Evolutionary conservation across 148 eudicot genomes (phyloP).

Genomic region (Camellia lanceoleosa): DNA sequence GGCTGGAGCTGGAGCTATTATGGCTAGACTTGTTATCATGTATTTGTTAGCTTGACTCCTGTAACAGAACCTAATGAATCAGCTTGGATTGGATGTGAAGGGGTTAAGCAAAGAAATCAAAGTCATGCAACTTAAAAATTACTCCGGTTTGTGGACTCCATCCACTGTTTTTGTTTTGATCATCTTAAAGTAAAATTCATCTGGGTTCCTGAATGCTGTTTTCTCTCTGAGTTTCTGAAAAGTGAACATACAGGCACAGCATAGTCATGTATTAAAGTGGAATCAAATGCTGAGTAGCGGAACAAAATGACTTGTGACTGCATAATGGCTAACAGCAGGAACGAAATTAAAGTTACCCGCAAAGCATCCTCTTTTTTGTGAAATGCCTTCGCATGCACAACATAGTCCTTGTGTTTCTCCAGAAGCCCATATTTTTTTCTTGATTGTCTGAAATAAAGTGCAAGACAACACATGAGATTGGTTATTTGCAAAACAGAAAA

Average conservation of each 20-base stretch:
- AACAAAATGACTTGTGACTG: background rate
- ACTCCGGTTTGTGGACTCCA: constrained; percentile 79
- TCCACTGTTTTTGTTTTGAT: constrained; percentile 49
- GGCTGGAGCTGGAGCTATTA: too few species aligned
- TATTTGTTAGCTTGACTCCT: constrained; percentile 73
- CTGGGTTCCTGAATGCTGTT: constrained; percentile 77
- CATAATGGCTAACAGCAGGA: background rate
- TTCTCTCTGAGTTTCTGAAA: constrained; percentile 71
- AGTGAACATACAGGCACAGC: background rate
- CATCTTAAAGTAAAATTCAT: constrained; percentile 85
- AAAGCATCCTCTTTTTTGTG: constrained; percentile 79
- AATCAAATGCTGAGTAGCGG: background rate
- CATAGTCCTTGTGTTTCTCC: constrained; percentile 90
- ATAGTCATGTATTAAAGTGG: background rate
- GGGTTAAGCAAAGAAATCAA: background rate
- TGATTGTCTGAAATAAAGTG: constrained; percentile 31
- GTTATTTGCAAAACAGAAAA: too few species aligned
- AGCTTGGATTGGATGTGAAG: background rate
- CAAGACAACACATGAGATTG: constrained; percentile 5
- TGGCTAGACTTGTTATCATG: too few species aligned
- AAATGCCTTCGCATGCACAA: constrained; percentile 58
- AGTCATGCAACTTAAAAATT: constrained; percentile 13
- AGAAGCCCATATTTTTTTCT: constrained; percentile 72
- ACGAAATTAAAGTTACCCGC: constrained; percentile 31
- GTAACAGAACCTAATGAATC: constrained; percentile 14